phyloP scores from a whole-genome alignment of 2,329 filamentous ascomycete species.

The Neurospora sp. region DNA sequence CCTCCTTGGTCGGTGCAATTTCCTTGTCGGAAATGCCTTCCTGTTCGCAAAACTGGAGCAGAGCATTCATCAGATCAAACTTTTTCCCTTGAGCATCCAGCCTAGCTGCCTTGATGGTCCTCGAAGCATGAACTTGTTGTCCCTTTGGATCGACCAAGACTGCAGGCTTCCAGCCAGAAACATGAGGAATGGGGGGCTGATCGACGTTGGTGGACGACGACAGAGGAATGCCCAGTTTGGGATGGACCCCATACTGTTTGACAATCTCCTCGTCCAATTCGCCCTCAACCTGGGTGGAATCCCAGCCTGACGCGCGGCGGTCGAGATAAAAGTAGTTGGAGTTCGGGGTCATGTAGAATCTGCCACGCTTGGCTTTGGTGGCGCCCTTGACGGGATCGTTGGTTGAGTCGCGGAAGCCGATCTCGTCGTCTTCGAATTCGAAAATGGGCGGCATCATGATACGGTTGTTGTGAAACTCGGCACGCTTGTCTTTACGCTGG shows the following conservation, averaged over 20 bases:
- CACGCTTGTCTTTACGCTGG: conserved; percentile 27
- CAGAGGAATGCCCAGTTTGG: conserved; percentile 42
- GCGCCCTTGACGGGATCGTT: conserved; percentile 45
- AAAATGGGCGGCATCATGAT: conserved; percentile 41
- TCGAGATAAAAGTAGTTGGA: conserved; percentile 45
- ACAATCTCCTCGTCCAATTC: conserved; percentile 43
- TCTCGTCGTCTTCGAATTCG: conserved; percentile 41
- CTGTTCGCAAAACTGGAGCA: conserved; percentile 16
- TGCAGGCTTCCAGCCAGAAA: conserved; percentile 13
- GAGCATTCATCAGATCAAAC: conserved; percentile 11
- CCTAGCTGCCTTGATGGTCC: conserved; percentile 16
- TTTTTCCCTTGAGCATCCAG: conserved; percentile 13
- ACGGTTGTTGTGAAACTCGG: conserved; percentile 36
- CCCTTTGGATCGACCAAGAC: conserved; percentile 14
- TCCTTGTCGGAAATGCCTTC: conserved; percentile 17
- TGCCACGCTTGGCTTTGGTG: conserved; percentile 41
- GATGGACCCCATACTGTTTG: conserved; percentile 40
- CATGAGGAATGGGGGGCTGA: conserved; percentile 11
- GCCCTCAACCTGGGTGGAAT: conserved; percentile 38
- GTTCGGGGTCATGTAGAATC: conserved; percentile 43
- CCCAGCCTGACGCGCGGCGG: conserved; percentile 41
- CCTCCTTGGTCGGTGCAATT: conserved; percentile 14
- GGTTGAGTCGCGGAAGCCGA: conserved; percentile 48
- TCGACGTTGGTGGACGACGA: conserved; percentile 30
- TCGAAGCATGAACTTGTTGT: conserved; percentile 14